Evolutionary conservation across 306 rosid genomes (phyloP), one percentile per base, ranked within the genome.

Genomic region (Erythrophleum fordii): DNA sequence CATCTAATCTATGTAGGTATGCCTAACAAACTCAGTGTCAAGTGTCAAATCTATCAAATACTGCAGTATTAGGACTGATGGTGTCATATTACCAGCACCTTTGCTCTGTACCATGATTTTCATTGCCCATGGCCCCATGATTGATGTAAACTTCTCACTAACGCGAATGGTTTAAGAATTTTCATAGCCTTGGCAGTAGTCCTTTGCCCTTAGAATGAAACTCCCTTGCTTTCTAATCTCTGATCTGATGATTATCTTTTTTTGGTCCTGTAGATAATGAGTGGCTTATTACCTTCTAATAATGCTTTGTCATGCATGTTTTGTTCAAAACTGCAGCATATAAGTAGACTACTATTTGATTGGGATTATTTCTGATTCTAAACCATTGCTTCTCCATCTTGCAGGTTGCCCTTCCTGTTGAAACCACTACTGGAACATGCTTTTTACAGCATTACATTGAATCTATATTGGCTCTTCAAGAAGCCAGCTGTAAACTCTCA

Each of bases 401-500:
- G 73, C 89, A 95, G 99, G 90, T 95, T 81, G 98, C 99, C 83
- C 98, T 95, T 88, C 99, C 99, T 10, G 89, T 88, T 18, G 99
- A 95, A 81, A 95, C 93, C 76, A 85, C 93, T 34, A 85, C 97
- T 25, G 94, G 92, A 77, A 77, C 90, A 56, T 62, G 94, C 84
- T 95, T 91, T 87, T 76, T 95, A 72, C 97, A 92, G 77, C 51
- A 87, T 81, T 92, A 95, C 85, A 89, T 95, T 62, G 99, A 95
- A 70, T 85, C 86, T 45, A 85, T 90, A 86, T 83, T 95, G 82
- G 98, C 97, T 79, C 94, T 95, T 86, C 97, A 93, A 92, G 93
- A 87, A 74, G 97, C 91, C 87, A 93, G 93, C 89, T 69, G 55
- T 78, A 73, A 66, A 75, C 83, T 85, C 3, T 48, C 86, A 44